Conservation (phyloP, 1,284 basidiomycete species). For the Porodaedalea pini region DNA sequence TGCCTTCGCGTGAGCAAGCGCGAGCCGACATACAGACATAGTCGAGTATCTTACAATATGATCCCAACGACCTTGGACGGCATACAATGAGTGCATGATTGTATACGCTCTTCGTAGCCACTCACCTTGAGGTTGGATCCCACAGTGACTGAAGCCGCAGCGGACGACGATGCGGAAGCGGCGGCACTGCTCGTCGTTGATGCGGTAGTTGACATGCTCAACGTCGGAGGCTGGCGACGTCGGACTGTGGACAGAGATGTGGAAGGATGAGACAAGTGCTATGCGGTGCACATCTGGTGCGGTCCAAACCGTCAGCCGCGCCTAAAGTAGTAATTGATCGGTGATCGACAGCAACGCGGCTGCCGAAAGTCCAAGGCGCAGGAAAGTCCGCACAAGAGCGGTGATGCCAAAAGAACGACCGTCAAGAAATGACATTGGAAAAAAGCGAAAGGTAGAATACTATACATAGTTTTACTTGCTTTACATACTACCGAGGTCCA, state of each 20-base stretch:
- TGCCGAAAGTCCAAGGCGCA: not conserved
- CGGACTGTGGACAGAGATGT: not conserved
- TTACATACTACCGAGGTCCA: constrained; percentile 10
- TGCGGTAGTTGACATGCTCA: constrained; percentile 5
- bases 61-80: constrained; percentile 18
- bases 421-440: not conserved
- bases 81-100: not conserved
- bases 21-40: not conserved
- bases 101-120: not conserved
- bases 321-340: not conserved
- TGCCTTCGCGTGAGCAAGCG: not conserved
- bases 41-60: constrained; percentile 4
- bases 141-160: constrained; percentile 10
- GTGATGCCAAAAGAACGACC: too few relatives aligned
- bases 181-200: constrained; percentile 14
- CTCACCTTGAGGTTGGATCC: constrained; percentile 20
- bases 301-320: not conserved
- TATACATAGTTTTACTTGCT: constrained; percentile 8
- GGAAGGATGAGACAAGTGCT: constrained; percentile 1
- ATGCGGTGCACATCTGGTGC: constrained; percentile 6
- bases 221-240: not conserved
- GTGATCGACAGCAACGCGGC: not conserved
- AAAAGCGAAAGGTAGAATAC: constrained; percentile 2
- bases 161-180: constrained; percentile 16
- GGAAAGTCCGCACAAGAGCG: not conserved